Evolutionary conservation across 176 grass and related monocot genomes (phyloP).

Genomic region (Lolium rigidum): DNA sequence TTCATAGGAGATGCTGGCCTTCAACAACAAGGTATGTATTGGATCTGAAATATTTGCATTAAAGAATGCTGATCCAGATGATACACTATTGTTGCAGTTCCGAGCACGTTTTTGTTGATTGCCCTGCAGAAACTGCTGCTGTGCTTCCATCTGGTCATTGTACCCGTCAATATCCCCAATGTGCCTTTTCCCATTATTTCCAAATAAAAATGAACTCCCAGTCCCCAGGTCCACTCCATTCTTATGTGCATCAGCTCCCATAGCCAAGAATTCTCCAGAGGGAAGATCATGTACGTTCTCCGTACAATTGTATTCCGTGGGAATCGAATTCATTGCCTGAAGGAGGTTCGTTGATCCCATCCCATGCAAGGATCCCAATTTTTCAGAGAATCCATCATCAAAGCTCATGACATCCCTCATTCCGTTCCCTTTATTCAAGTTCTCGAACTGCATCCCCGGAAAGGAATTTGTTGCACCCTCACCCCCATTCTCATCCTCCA

Average conservation of each 20-base stretch:
- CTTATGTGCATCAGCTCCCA: slow-evolving; percentile 68
- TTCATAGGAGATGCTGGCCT: slow-evolving; percentile 58
- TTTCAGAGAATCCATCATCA: slow-evolving; percentile 57
- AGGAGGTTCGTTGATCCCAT: slow-evolving; percentile 84
- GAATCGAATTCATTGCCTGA: slow-evolving; percentile 68
- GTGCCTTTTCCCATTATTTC: slow-evolving; percentile 73
- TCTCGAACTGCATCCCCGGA: slow-evolving; percentile 76
- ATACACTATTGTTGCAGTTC: slow-evolving; percentile 39
- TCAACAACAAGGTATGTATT: slow-evolving; percentile 39
- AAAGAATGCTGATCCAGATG: slow-evolving; percentile 47
- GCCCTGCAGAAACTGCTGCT: slow-evolving; percentile 55
- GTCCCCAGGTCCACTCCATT: slow-evolving; percentile 48
- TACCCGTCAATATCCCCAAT: slow-evolving; percentile 78
- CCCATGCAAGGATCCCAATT: slow-evolving; percentile 69
- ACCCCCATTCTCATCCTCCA: slow-evolving; percentile 51
- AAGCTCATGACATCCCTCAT: slow-evolving; percentile 60
- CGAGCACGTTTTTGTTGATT: slow-evolving; percentile 66
- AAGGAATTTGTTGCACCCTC: slow-evolving; percentile 53
- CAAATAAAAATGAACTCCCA: slow-evolving; percentile 61
- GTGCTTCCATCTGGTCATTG: slow-evolving; percentile 50
- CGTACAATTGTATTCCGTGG: slow-evolving; percentile 43
- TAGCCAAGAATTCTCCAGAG: slow-evolving; percentile 80
- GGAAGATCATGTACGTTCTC: slow-evolving; percentile 62
- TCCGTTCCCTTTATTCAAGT: slow-evolving; percentile 72
- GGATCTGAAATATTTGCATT: slow-evolving; percentile 48